These are phyloP conservation scores for Aspergillus pseudoterreus DNA, from an alignment of 2,329 filamentous ascomycete species.

Conservation along the genomic window DNA sequence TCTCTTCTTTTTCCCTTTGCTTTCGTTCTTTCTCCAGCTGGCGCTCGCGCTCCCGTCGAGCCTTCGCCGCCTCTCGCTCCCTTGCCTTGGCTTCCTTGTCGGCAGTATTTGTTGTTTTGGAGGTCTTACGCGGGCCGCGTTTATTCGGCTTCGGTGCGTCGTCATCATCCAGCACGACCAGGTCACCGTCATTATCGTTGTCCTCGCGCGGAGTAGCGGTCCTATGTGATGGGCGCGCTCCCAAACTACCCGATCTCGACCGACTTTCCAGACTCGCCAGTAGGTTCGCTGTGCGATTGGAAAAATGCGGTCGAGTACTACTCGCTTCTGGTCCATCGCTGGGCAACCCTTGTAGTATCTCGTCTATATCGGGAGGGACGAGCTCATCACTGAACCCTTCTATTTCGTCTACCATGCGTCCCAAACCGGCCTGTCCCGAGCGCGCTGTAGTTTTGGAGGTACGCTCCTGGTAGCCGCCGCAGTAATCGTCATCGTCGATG, in stretches of 20 bases:
- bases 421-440: background rate
- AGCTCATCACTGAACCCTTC: conserved; percentile 34
- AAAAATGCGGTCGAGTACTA: conserved; percentile 25
- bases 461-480: background rate
- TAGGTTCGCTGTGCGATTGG: conserved; percentile 39
- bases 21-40: conserved; percentile 53
- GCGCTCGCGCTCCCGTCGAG: conserved; percentile 53
- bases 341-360: conserved; percentile 13
- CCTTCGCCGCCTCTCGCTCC: conserved; percentile 49
- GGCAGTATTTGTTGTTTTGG: conserved; percentile 36
- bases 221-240: conserved; percentile 2
- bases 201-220: conserved; percentile 1
- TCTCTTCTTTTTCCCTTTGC: conserved; percentile 50
- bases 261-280: conserved; percentile 30
- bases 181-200: conserved; percentile 4
- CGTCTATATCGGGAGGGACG: conserved; percentile 21
- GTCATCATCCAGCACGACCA: conserved; percentile 29
- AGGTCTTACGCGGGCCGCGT: conserved; percentile 37
- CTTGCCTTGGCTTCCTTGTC: conserved; percentile 47
- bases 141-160: conserved; percentile 43
- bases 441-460: too few relatives aligned
- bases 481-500: conserved; percentile 33
- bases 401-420: conserved; percentile 19
- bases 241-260: conserved; percentile 3
- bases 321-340: conserved; percentile 13